A percentile compares a stretch with the other conserved stretches of the same genome.
These are phyloP conservation scores for Alternaria incomplexa DNA, from an alignment of 2,329 filamentous ascomycete genomes.

Conservation along the genomic window DNA sequence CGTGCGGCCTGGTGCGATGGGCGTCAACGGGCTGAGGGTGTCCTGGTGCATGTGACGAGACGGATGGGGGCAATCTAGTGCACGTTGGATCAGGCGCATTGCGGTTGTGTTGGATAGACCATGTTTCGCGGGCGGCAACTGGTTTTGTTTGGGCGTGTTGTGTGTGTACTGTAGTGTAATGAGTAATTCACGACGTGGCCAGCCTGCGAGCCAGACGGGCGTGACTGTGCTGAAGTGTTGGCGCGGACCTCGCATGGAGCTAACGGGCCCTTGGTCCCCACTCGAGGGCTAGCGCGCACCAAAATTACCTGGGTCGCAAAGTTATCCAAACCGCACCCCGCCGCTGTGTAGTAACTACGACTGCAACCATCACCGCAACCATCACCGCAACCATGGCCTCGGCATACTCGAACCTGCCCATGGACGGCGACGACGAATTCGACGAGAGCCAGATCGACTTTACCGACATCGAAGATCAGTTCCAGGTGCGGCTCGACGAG, in stretches of 20 bases:
- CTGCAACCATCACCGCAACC: slow-evolving; percentile 13
- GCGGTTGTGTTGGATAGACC: not conserved
- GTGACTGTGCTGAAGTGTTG: not conserved
- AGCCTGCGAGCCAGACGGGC: not conserved
- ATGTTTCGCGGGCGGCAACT: not conserved
- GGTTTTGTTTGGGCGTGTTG: not conserved
- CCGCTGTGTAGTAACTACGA: slow-evolving; percentile 23
- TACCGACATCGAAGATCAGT: slow-evolving; percentile 91
- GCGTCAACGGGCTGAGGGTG: slow-evolving; percentile 35
- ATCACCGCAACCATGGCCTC: slow-evolving; percentile 75
- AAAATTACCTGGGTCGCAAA: slow-evolving; percentile 8
- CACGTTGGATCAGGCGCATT: slow-evolving; percentile 4
- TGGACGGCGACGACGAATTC: slow-evolving; percentile 81
- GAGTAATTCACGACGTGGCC: slow-evolving; percentile 11
- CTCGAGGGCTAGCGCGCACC: slow-evolving; percentile 12
- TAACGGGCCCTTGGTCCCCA: slow-evolving; percentile 15
- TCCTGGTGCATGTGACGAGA: slow-evolving; percentile 8
- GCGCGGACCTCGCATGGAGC: slow-evolving; percentile 9
- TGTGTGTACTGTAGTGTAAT: slow-evolving; percentile 15
- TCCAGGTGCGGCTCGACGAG: slow-evolving; percentile 93
- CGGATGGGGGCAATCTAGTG: slow-evolving; percentile 2
- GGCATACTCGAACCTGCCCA: slow-evolving; percentile 86
- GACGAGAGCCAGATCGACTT: slow-evolving; percentile 95
- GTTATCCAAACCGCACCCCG: not conserved
- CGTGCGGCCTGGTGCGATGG: slow-evolving; percentile 38